Base-by-base conservation (phyloP, 2,329 filamentous ascomycete genomes). In the Waltergamsia citrina region DNA sequence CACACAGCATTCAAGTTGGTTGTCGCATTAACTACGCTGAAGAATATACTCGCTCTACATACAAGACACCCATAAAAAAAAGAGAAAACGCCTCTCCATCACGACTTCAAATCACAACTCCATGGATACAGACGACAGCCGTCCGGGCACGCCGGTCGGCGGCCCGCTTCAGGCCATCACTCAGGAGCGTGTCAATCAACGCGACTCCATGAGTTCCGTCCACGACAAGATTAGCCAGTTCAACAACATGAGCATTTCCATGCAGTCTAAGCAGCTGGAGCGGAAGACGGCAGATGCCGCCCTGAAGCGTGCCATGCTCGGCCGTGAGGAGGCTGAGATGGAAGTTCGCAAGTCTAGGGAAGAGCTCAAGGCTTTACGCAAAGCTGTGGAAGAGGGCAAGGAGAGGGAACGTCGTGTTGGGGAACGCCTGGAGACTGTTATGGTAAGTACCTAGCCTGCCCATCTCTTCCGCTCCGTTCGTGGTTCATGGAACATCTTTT, bases 181-280 rank as follows among this genome's bases (percentile, higher is more conserved):
- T 15, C 75, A 28, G 22, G 77, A 81, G 46, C 76, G 78, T 47
- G 65, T 72, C 38, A 80, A 81, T 49, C 62, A 56, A 35, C 50
- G 39, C 48, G 60, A 59, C 37, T 56, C 57, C 37, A 72, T 76
- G 40, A 75, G 71, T 45, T 73, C 74, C 16, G 76, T 83, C 6
- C 66, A 77, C 45, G 74, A 80, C 39, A 75, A 78, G 49, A 80
- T 84, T 41, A 77, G 74, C 49, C 81, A 83, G 54, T 85, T 85
- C 56, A 83, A 85, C 60, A 72, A 67, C 37, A 65, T 85, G 23
- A 71, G 70, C 37, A 64, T 85, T 29, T 71, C 78, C 37, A 59
- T 67, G 43, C 65, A 71, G 53, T 69, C 70, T 22, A 77, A 74
- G 47, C 68, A 75, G 31, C 59, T 78, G 34, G 76, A 80, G 52